Evolutionary conservation across 148 eudicot species (phyloP), one percentile per base, ranked within the genome.

Genomic region (Gaultheria prostrata): DNA sequence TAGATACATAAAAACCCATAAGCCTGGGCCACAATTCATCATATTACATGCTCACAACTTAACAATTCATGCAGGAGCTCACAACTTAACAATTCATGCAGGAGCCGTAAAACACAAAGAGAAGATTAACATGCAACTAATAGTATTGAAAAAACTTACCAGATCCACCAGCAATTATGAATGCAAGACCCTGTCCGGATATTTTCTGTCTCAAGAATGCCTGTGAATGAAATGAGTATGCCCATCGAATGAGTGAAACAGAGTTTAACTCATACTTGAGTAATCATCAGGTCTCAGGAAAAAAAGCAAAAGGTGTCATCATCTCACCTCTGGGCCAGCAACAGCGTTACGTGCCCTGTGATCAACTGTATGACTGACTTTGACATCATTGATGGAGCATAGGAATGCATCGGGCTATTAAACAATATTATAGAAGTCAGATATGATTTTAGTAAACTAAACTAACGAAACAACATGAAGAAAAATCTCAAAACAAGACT

Each of bases 361-460:
- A 86, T 91, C 98, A 76, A 91, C 81, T 77, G 91, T 88, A 79
- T 93, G 94, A 70, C 89, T 90, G 71, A 96, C 95, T 90, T 93
- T 96, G 78, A 96, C 99, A 85, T 96, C 98, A 79, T 91, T 91
- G 81, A 96, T 91, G 32, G 99, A 96, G 91, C 99, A 96, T 84
- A 96, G 93, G 85, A 94, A 96, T 85, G 99, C 99, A 90, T 94
- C 99, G 85, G 99, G 98, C 99, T 96, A 90, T 85, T 92, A 85
- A 89, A 63, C 74, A 79, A 85, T 14, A 82, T 63, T 54, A 78
- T 10, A 10, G 21, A 43, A 75, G 80, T 81, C 81, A 82, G 46
- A n/a, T 2, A 81, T 2, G 69, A 50, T 61, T 39, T 39, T 39
- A 39, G 43, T 39, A 39, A 39, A 39, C 43, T n/a, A n/a, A n/a